phyloP scores from a whole-genome alignment of 2,329 filamentous ascomycete species.

The Aspergillus piperis region DNA sequence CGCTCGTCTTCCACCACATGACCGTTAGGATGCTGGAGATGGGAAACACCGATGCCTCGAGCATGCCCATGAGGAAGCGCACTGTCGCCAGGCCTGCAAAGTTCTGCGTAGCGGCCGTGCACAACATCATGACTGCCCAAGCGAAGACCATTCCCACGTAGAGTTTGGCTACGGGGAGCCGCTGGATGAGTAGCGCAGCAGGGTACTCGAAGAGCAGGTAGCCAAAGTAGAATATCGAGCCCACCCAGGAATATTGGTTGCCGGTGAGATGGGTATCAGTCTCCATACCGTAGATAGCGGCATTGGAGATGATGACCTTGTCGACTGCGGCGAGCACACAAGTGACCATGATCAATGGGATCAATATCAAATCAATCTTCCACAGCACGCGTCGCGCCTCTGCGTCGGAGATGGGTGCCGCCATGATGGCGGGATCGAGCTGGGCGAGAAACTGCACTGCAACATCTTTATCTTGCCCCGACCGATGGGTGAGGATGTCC shows the following conservation, averaged over 20 bases:
- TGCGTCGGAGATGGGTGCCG: not conserved
- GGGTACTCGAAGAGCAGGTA: constrained; percentile 5
- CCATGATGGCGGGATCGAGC: not conserved
- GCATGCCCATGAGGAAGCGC: constrained; percentile 11
- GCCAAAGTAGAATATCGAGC: constrained; percentile 8
- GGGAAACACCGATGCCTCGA: not conserved
- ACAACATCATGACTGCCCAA: not conserved
- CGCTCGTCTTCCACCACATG: constrained; percentile 4
- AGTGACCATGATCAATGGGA: constrained; percentile 6
- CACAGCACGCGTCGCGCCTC: constrained; percentile 8
- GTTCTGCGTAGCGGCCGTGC: constrained; percentile 8
- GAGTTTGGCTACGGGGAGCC: constrained; percentile 3
- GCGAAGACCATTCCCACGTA: not conserved
- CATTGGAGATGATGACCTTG: constrained; percentile 8
- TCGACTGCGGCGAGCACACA: constrained; percentile 5
- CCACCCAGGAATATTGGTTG: constrained; percentile 9
- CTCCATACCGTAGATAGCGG: constrained; percentile 5
- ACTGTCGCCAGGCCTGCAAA: not conserved
- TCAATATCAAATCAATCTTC: constrained; percentile 10
- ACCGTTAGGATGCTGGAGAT: constrained; percentile 2
- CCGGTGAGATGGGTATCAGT: constrained; percentile 3
- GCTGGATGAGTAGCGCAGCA: not conserved
- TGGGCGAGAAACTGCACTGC: constrained; percentile 2
- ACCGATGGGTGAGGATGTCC: not conserved
- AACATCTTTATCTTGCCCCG: not conserved